Evolutionary conservation across 805 yeast species (phyloP), one percentile per base, ranked within the genome.

Genomic region (Schwanniomyces vanrijiae): DNA sequence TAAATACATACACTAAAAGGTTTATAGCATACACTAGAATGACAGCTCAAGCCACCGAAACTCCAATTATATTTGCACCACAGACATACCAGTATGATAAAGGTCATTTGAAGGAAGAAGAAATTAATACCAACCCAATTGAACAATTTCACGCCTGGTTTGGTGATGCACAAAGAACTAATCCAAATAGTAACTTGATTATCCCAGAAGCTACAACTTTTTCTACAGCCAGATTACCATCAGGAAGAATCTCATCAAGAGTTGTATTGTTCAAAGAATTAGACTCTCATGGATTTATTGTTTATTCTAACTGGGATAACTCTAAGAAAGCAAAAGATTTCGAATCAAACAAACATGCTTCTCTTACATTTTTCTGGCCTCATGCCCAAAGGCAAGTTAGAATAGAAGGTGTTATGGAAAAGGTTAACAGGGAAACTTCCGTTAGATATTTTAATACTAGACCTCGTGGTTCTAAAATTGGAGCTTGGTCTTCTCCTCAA

Each of bases 401-500:
- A 51, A 84, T 94, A 7, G 98, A 94, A 65, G 99, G 99, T 26
- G 54, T 71, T 8, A 83, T 88, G 55, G 95, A 88, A 65, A 79
- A 76, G 51, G 87, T 91, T 37, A 73, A 82, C 22, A 74, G 83
- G 48, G 91, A 87, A 56, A 88, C 86, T 25, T 80, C 89, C 5
- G 82, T 85, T 55, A 75, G 84, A 42, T 94, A 94, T 68, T 94
- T 82, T 68, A 77, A 80, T 43, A 86, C 96, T 0, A 79, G 99
- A 61, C 99, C 99, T 33, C 76, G 96, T 48, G 97, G 95, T 5
- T 87, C 96, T 25, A 84, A 87, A 61, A 83, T 94, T 51, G 98
- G 99, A 25, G 99, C 99, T 0, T 91, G 97, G 96, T 87, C 97
- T 0, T 85, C 95, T 24, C 95, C 96, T 3, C 99, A 94, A 73